Evolutionary conservation across 192 early-diverging fungal genomes (phyloP), one percentile per base, ranked within the genome.

Genomic region (Entomortierella parvispora): DNA sequence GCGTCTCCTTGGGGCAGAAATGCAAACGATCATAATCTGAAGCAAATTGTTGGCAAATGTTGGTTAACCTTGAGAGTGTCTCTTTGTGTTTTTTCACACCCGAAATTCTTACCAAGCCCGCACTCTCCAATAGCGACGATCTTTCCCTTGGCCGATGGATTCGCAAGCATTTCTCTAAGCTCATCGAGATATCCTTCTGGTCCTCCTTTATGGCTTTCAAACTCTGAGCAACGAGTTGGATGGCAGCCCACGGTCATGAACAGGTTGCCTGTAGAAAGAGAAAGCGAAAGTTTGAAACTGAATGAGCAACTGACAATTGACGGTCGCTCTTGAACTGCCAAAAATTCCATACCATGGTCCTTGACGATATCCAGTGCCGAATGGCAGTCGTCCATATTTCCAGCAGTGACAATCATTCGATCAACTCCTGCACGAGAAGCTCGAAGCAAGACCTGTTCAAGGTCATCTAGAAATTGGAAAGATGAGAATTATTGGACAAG

Each of bases 91-190:
- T n/a, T n/a, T n/a, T n/a, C n/a, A n/a, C n/a, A n/a, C n/a, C n/a
- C n/a, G n/a, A n/a, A 29, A 18, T 70, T 17, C 32, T 74, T 81
- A 87, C 86, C 86, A 11, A 95, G 84, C 11, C 97, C 97, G 64
- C 93, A 96, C 67, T 99, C 97, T 33, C 97, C 97, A 68, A 99
- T 87, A 2, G 96, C 97, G 2, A 96, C 93, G 1, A 99, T 86
- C 42, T 86, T 85, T 51, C 71, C 82, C 20, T 71, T 69, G 25
- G 82, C 76, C 3, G 29, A 33, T 18, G 80, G 66, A 32, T 79
- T 81, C 26, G 80, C 68, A 9, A 70, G 69, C 15, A 89, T 58
- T 7, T 81, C 64, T 37, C 83, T 79, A 23, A 93, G 69, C 20
- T 59, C 76, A 26, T 79, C 61, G 59, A 87, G 89, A 60, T 95